Evolutionary conservation across 805 yeast genomes (phyloP), one percentile per base, ranked within the genome.

Genomic region (Lachancea fermentati): DNA sequence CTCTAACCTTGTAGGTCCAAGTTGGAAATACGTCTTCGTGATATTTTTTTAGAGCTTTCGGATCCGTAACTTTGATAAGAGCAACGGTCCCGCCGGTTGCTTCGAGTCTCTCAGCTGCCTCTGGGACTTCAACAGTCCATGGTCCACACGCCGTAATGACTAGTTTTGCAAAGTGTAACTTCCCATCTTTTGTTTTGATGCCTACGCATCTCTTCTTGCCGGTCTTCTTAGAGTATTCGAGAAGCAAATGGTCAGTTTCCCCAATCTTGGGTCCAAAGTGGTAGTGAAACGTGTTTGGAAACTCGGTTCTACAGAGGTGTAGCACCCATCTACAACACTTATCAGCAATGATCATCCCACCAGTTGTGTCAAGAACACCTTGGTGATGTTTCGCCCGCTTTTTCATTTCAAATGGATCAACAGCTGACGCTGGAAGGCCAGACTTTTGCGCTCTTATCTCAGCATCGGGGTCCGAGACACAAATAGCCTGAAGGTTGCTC

Each of bases 11-110:
- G 43, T 49, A 59, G 17, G 61, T 52, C 61, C 62, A 57, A 1
- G 58, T 47, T 7, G 63, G 63, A 42, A 53, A 54, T 9, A 24
- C 47, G 14, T 41, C 34, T 26, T 49, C 46, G 25, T 44, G 36
- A 19, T 53, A 59, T 37, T 55, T 57, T 14, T 45, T 49, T 11
- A 44, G 17, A 11, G 40, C 38, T 13, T 35, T 37, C 6, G 49
- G 49, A 17, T 46, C 43, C 3, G 39, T 33, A 5, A 62, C 35
- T 30, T 58, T 54, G 16, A 58, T 50, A 22, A 56, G 32, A 4
- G 53, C 55, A 13, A 63, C 58, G 24, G 62, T 56, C 12, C 60
- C 66, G n/a, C 54, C 55, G 5, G 60, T 55, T 5, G 60, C 65
- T 37, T 60, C 62, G 13, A 52, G 45, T 15, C 44, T 55, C 30